A percentile compares a stretch with the other conserved stretches of the same genome.
These are phyloP conservation scores for Hanseniaspora meyeri DNA, from an alignment of 805 yeast genomes.

Conservation along the genomic window DNA sequence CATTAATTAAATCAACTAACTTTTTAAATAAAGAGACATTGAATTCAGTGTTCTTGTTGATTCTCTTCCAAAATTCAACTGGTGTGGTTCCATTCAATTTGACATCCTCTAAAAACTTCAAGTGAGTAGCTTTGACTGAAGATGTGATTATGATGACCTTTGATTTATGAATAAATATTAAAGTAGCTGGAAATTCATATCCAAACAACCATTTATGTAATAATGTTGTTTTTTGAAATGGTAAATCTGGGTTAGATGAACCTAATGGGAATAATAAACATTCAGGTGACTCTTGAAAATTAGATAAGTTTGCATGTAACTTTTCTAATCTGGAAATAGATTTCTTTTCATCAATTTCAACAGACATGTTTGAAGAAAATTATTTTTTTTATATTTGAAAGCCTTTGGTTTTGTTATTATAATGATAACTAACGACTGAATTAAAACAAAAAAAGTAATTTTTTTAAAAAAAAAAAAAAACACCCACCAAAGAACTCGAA, in stretches of 20 bases:
- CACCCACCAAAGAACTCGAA: too few relatives aligned
- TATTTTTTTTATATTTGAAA: neutral
- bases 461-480: too few relatives aligned
- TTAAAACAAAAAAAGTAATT: too few relatives aligned
- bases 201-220: constrained; percentile 87
- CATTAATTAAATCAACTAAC: constrained; percentile 35
- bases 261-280: constrained; percentile 64
- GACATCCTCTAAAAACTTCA: constrained; percentile 28
- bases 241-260: constrained; percentile 75
- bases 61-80: constrained; percentile 52
- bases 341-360: constrained; percentile 10
- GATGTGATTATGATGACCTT: constrained; percentile 61
- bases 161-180: constrained; percentile 48
- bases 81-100: constrained; percentile 40
- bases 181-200: constrained; percentile 91
- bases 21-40: constrained; percentile 55
- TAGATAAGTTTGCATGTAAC: constrained; percentile 21
- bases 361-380: constrained; percentile 18
- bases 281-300: constrained; percentile 27
- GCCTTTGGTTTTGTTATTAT: neutral
- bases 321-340: constrained; percentile 20
- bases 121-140: constrained; percentile 71
- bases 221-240: constrained; percentile 76
- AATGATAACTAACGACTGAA: neutral
- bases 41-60: constrained; percentile 64